Percentiles rank a stretch among this genome's conserved stretches.
phyloP scores from a whole-genome alignment of 495 filamentous ascomycete species.

The Penicilliopsis zonata region DNA sequence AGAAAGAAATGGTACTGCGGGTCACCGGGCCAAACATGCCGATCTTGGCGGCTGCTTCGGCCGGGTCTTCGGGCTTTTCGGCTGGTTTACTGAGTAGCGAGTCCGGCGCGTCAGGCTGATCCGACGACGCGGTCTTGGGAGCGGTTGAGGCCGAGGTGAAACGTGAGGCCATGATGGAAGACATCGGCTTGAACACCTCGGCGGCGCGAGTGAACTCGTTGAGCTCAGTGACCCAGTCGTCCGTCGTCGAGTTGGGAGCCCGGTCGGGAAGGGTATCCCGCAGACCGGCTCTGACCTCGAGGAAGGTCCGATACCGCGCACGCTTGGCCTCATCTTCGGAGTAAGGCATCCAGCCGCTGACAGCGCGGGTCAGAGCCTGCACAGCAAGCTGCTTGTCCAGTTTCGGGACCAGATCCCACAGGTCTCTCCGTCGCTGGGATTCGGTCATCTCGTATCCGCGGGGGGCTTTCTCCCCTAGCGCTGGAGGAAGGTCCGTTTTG shows the following conservation, averaged over 20 bases:
- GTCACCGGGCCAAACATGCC: slow-evolving; percentile 93
- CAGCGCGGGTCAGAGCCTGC: slow-evolving; percentile 63
- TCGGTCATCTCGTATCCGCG: slow-evolving; percentile 46
- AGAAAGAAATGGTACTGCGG: slow-evolving; percentile 56
- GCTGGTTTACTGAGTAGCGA: slow-evolving; percentile 41
- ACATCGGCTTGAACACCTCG: slow-evolving; percentile 85
- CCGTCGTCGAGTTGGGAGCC: slow-evolving; percentile 40
- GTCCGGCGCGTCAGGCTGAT: slow-evolving; percentile 25
- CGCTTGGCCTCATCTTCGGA: slow-evolving; percentile 69
- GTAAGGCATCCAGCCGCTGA: slow-evolving; percentile 73
- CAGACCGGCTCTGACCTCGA: slow-evolving; percentile 66
- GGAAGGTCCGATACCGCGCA: slow-evolving; percentile 62
- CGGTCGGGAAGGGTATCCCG: slow-evolving; percentile 47
- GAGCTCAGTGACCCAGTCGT: slow-evolving; percentile 73
- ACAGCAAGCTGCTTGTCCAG: slow-evolving; percentile 63
- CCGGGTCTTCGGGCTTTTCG: slow-evolving; percentile 62
- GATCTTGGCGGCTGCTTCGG: slow-evolving; percentile 75
- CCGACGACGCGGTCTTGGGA: slow-evolving; percentile 30
- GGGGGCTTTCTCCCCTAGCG: slow-evolving; percentile 57
- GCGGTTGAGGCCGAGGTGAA: slow-evolving; percentile 65
- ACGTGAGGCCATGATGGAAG: slow-evolving; percentile 79
- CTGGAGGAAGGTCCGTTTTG: slow-evolving; percentile 63
- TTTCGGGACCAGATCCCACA: slow-evolving; percentile 57
- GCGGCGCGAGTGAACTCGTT: slow-evolving; percentile 82
- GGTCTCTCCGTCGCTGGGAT: slow-evolving; percentile 43